These are phyloP conservation scores for Stemphylium lycopersici DNA, from an alignment of 2,329 filamentous ascomycete genomes.

Conservation along the genomic window DNA sequence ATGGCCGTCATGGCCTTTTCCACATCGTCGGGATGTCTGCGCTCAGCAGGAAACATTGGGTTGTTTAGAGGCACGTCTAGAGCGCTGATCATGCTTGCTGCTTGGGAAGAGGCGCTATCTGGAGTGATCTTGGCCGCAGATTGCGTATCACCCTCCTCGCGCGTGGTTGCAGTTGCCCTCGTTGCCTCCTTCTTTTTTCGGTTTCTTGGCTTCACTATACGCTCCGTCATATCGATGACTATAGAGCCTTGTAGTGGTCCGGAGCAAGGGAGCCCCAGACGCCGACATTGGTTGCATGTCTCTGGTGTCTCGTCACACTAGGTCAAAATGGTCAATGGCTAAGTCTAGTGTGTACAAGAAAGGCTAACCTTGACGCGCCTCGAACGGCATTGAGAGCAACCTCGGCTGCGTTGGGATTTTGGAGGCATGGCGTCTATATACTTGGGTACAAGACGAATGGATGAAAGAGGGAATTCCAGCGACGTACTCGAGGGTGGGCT, in stretches of 20 bases:
- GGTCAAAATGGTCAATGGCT: not conserved
- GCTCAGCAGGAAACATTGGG: constrained; percentile 1
- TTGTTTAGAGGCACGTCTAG: not conserved
- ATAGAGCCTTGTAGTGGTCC: constrained; percentile 41
- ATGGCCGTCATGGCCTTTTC: constrained; percentile 32
- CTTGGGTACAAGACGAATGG: not conserved
- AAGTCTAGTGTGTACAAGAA: not conserved
- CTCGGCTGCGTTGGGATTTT: constrained; percentile 42
- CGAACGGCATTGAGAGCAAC: constrained; percentile 42
- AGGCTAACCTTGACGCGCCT: constrained; percentile 43
- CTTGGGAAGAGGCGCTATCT: not conserved
- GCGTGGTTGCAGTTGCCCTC: constrained; percentile 3
- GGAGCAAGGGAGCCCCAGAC: constrained; percentile 38
- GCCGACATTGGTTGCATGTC: constrained; percentile 15
- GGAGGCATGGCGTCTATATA: constrained; percentile 18
- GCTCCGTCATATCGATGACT: constrained; percentile 46
- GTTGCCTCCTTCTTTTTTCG: constrained; percentile 24
- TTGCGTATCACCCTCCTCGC: not conserved
- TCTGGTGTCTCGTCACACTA: constrained; percentile 42
- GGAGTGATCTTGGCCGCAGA: not conserved
- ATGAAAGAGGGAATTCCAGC: constrained; percentile 22
- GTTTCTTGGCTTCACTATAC: constrained; percentile 33
- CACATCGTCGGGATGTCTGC: constrained; percentile 12
- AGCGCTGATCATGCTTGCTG: not conserved
- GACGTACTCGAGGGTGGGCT: constrained; percentile 6